Conservation (phyloP, 352 stramenopile species). For the Globisporangium orthogonon region DNA sequence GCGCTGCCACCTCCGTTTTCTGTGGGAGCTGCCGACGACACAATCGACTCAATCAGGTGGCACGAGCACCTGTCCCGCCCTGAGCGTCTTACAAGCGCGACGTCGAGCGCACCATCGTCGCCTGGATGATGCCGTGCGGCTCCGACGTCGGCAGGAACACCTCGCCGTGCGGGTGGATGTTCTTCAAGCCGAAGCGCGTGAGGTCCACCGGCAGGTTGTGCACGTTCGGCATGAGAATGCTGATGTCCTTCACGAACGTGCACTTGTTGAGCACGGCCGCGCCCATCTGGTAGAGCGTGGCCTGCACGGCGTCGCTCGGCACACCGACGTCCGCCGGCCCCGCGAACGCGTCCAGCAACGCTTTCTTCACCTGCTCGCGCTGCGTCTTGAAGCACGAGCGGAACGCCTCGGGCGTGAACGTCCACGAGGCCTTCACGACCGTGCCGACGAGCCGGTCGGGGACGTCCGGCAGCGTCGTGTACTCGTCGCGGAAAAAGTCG, state of each 20-base stretch:
- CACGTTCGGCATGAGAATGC: constrained; percentile 82
- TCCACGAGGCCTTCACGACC: constrained; percentile 72
- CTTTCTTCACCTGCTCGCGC: constrained; percentile 50
- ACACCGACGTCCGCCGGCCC: constrained; percentile 74
- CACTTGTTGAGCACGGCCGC: constrained; percentile 65
- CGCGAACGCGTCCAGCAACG: constrained; percentile 71
- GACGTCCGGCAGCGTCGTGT: constrained; percentile 72
- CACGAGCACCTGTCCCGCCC: too few relatives aligned
- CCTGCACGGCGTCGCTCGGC: constrained; percentile 74
- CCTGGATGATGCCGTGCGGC: constrained; percentile 85
- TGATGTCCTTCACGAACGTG: constrained; percentile 65
- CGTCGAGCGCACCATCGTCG: constrained; percentile 57
- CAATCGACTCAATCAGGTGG: background rate
- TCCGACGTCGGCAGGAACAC: constrained; percentile 85
- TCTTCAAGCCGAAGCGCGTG: constrained; percentile 76
- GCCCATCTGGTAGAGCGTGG: constrained; percentile 85
- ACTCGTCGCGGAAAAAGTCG: constrained; percentile 79
- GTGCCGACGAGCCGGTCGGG: constrained; percentile 73
- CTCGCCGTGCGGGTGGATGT: constrained; percentile 84
- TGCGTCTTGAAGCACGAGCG: constrained; percentile 34
- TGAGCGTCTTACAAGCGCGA: constrained; percentile 35
- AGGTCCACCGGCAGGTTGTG: constrained; percentile 88
- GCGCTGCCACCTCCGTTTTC: too few relatives aligned
- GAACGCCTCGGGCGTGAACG: constrained; percentile 39
- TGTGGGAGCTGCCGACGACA: background rate